Evolutionary conservation across 2,329 filamentous ascomycete species (phyloP), one percentile per base, ranked within the genome.

Genomic region (Lojkania enalia): DNA sequence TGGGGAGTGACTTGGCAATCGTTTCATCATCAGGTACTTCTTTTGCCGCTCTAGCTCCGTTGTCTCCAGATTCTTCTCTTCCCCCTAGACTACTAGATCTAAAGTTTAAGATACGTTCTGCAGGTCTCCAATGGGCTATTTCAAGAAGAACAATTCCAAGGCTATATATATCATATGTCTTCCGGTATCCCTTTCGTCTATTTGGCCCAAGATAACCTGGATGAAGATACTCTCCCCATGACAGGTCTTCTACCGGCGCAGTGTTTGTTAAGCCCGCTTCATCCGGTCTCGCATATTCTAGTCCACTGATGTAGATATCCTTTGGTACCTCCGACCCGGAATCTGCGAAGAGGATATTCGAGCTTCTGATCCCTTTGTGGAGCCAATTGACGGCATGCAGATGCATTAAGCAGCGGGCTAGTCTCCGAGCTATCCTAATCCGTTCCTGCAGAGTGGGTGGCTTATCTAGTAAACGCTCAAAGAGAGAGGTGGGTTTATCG

Each of bases 341-440:
- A 16, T 12, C 23, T n/a, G 37, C 12, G 57, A 79, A 77, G 7
- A 79, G 50, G 20, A 80, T 61, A 49, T 76, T 79, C 39, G 76
- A 67, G 47, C 72, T 74, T 7, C 76, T 71, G 14, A 80, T 61
- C n/a, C 74, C 75, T 54, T 80, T 80, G 63, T 79, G 77, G 9
- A 79, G 64, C 76, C 76, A 79, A 44, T 77, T 72, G 2, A 77
- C 75, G 5, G 74, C 67, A 48, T 79, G 77, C 1, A 79, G 67
- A 48, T 78, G 77, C 19, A 79, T 54, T 1, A 81, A 57, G 21
- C 73, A 78, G 51, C 74, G 74, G 44, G 76, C 71, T 32, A 81
- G 66, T 29, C 73, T 72, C 40, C 73, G 70, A 4, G 77, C 76
- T 11, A 81, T 69, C 39, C 58, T 62, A 41, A 79, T 64, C 13